These are phyloP conservation scores for Tetrahymena elliotti DNA, from an alignment of 73 alveolate genomes.

Conservation along the genomic window DNA sequence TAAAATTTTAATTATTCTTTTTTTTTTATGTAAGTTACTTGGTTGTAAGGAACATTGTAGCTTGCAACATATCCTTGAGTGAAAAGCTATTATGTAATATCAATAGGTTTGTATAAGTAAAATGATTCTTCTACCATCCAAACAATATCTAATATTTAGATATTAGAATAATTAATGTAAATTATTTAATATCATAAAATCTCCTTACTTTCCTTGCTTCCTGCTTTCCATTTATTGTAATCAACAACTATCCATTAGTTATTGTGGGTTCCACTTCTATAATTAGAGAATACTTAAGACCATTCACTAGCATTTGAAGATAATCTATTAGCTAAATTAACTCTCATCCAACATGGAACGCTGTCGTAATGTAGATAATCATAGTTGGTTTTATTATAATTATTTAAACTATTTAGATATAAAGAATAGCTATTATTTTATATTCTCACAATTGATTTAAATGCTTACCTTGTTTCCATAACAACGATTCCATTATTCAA, in stretches of 20 bases:
- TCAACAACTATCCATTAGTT: conserved; percentile 28
- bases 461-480: not conserved
- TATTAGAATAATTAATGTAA: not conserved
- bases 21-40: no score
- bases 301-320: conserved; percentile 8
- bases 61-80: conserved; percentile 24
- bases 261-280: conserved; percentile 41
- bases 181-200: not conserved
- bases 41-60: conserved; percentile 9
- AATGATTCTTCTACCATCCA: conserved; percentile 25
- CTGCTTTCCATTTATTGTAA: not conserved
- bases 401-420: not conserved
- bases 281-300: not conserved
- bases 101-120: not conserved
- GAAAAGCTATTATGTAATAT: not conserved
- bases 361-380: conserved; percentile 13
- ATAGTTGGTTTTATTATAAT: conserved; percentile 8
- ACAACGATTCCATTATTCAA: conserved; percentile 12
- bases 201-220: not conserved
- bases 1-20: not conserved
- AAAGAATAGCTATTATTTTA: not conserved
- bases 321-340: conserved; percentile 28
- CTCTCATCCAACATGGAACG: conserved; percentile 41
- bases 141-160: not conserved
- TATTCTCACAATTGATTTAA: not conserved